These are phyloP conservation scores for Cystofilobasidium capitatum DNA, from an alignment of 768 basidiomycete genomes.

Conservation along the genomic window DNA sequence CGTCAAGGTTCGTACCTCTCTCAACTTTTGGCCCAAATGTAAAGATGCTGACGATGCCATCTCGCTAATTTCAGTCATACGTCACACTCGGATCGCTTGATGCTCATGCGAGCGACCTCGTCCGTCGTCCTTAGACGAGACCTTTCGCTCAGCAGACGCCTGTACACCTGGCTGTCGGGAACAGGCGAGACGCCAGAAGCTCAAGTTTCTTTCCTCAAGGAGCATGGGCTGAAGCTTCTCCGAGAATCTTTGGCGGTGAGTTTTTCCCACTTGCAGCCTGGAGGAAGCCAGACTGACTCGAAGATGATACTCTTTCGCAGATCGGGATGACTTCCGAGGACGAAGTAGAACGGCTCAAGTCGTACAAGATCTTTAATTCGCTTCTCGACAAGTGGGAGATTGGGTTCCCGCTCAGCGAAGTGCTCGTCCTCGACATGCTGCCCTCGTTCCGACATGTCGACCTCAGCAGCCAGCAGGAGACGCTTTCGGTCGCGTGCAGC, in stretches of 20 bases:
- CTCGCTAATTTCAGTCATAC: background rate
- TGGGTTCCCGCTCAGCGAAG: constrained; percentile 67
- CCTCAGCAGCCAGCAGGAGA: constrained; percentile 33
- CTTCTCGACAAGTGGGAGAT: constrained; percentile 96
- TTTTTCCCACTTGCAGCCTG: too few relatives aligned
- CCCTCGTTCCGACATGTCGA: constrained; percentile 56
- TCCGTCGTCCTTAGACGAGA: constrained; percentile 87
- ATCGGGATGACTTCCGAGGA: background rate
- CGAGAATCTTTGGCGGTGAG: constrained; percentile 22
- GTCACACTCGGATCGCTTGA: constrained; percentile 55
- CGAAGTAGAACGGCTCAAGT: constrained; percentile 51
- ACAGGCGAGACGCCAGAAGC: constrained; percentile 64
- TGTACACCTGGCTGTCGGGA: constrained; percentile 89
- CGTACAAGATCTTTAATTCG: constrained; percentile 93
- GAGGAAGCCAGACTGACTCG: too few relatives aligned
- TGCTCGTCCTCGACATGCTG: constrained; percentile 68
- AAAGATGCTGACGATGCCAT: background rate
- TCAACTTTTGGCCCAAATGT: background rate
- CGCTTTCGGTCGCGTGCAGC: constrained; percentile 63
- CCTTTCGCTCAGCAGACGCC: constrained; percentile 77
- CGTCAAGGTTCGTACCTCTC: constrained; percentile 46
- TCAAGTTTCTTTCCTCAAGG: constrained; percentile 61
- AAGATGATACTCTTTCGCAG: background rate
- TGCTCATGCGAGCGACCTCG: constrained; percentile 76
- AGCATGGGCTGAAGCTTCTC: constrained; percentile 64